These are phyloP conservation scores for Phytophthora crassamura DNA, from an alignment of 352 stramenopile species.

Conservation along the genomic window DNA sequence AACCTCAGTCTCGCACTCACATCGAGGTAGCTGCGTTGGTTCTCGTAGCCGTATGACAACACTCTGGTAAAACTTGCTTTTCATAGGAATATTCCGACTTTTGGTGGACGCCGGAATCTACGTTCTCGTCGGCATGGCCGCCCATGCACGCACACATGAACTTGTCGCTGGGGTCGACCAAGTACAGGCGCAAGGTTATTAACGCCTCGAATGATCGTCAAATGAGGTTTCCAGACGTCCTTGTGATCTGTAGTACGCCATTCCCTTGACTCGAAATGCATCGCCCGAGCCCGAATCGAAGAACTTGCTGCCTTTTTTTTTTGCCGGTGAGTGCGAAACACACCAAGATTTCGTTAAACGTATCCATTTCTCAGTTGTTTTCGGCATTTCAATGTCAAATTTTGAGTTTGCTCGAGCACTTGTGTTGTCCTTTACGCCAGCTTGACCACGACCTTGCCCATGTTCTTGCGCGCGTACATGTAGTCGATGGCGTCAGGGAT, in stretches of 20 bases:
- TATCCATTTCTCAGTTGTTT: too few relatives aligned
- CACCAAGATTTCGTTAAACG: conserved; percentile 24
- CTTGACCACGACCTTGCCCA: conserved; percentile 84
- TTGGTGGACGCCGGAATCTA: too few relatives aligned
- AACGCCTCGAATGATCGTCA: conserved; percentile 62
- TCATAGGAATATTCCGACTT: too few relatives aligned
- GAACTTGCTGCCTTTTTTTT: conserved; percentile 91
- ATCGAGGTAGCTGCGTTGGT: conserved; percentile 71
- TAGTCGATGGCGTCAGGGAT: conserved; percentile 68
- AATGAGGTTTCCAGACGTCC: conserved; percentile 57
- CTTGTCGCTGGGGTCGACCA: conserved; percentile 56
- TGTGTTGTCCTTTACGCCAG: conserved; percentile 34
- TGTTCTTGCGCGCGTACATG: conserved; percentile 74
- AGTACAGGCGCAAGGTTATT: conserved; percentile 67
- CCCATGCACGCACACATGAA: conserved; percentile 61
- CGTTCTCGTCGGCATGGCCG: too few relatives aligned
- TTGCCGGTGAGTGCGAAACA: conserved; percentile 40
- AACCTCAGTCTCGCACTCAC: conserved; percentile 23
- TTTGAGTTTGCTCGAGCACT: too few relatives aligned
- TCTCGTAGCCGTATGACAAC: conserved; percentile 71
- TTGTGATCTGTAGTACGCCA: conserved; percentile 84
- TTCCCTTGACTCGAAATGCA: conserved; percentile 80
- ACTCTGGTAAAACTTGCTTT: too few relatives aligned
- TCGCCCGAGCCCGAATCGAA: conserved; percentile 73
- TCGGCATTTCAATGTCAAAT: too few relatives aligned